Evolutionary conservation across 1,139 yeast species (phyloP).

Genomic region (Blastobotrys niveus): DNA sequence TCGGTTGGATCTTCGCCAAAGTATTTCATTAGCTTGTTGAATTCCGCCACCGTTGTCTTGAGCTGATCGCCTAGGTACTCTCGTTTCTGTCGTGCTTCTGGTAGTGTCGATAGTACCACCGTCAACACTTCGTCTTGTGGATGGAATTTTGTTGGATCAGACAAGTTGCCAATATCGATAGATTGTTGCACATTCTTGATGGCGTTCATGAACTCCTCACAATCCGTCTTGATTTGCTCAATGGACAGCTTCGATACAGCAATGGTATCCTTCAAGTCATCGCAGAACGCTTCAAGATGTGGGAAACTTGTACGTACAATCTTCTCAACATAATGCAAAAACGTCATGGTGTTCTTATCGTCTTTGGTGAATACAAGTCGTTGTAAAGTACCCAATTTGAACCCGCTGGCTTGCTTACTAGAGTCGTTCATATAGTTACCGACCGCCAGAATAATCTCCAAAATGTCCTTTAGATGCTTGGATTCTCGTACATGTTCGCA

Average conservation of each 20-base stretch:
- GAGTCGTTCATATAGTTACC: constrained; percentile 93
- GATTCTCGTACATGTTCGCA: constrained; percentile 57
- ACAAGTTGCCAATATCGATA: constrained; percentile 63
- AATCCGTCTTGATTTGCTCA: constrained; percentile 70
- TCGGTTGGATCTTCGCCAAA: constrained; percentile 80
- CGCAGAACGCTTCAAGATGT: constrained; percentile 67
- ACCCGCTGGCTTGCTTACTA: constrained; percentile 76
- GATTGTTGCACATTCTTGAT: constrained; percentile 53
- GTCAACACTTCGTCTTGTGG: constrained; percentile 66
- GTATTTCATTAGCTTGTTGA: constrained; percentile 59
- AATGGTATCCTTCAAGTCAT: constrained; percentile 61
- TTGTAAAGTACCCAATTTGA: constrained; percentile 74
- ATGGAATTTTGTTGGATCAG: constrained; percentile 61
- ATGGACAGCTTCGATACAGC: constrained; percentile 63
- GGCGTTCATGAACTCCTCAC: constrained; percentile 53
- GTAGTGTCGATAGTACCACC: constrained; percentile 48
- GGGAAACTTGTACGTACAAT: constrained; percentile 73
- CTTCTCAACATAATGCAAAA: constrained; percentile 81
- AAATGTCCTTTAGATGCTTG: constrained; percentile 55
- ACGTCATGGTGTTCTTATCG: constrained; percentile 68
- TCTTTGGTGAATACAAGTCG: constrained; percentile 84
- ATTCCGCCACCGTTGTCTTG: constrained; percentile 48
- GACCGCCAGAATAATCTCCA: constrained; percentile 72
- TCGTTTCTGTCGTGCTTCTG: constrained; percentile 58
- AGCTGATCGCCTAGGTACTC: constrained; percentile 52